These are phyloP conservation scores for Trypanosoma scelopori DNA, from an alignment of 208 protist species.

Conservation along the genomic window DNA sequence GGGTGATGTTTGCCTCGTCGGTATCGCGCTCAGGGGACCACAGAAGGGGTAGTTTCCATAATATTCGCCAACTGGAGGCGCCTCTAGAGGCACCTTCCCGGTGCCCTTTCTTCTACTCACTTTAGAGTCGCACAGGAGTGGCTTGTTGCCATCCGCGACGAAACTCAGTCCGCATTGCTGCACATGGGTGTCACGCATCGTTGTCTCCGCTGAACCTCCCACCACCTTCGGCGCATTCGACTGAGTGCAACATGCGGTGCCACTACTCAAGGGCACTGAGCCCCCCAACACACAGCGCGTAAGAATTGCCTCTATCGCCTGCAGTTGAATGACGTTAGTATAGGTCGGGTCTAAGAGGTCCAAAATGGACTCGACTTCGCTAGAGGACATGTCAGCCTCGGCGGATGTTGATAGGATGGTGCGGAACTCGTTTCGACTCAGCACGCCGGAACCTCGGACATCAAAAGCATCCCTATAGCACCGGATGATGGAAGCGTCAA, in stretches of 20 bases:
- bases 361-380: constrained; percentile 59
- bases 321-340: constrained; percentile 29
- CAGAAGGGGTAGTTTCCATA: not conserved
- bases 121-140: not conserved
- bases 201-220: no score
- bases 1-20: constrained; percentile 5
- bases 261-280: not conserved
- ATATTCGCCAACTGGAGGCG: no score
- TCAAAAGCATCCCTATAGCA: constrained; percentile 21
- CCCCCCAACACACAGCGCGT: constrained; percentile 10
- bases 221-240: not conserved
- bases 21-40: not conserved
- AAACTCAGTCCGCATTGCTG: not conserved
- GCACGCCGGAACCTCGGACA: constrained; percentile 32
- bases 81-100: not conserved
- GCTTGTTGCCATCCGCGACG: not conserved
- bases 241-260: not conserved
- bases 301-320: constrained; percentile 17
- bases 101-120: not conserved
- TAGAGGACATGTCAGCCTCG: constrained; percentile 28
- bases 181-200: not conserved
- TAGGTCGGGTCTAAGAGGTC: constrained; percentile 58
- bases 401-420: constrained; percentile 35
- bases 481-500: constrained; percentile 6
- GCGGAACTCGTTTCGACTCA: constrained; percentile 42